Evolutionary conservation across 1,284 basidiomycete species (phyloP).

Genomic region (Veloporphyrellus conicus): DNA sequence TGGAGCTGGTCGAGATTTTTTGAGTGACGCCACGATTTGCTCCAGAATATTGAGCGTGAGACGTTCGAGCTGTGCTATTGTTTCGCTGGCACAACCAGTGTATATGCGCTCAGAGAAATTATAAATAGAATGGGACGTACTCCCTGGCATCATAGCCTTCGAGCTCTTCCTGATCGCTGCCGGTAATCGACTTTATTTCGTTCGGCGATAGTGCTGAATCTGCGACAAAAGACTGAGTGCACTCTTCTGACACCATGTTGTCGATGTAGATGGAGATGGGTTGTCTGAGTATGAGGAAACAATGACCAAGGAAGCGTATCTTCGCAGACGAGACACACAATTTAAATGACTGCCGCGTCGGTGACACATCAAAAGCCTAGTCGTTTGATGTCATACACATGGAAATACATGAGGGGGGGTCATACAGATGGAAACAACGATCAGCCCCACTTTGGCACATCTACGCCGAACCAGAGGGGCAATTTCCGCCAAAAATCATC

Average conservation of each 20-base stretch:
- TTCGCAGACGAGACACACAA: background rate
- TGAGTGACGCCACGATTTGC: slow-evolving; percentile 41
- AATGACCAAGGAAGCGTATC: background rate
- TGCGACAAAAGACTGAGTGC: background rate
- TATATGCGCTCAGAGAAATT: slow-evolving; percentile 20
- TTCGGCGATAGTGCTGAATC: background rate
- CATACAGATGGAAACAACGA: slow-evolving; percentile 7
- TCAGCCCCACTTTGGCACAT: slow-evolving; percentile 49
- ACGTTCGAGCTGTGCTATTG: slow-evolving; percentile 43
- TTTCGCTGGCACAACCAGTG: slow-evolving; percentile 21
- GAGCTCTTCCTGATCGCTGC: slow-evolving; percentile 15
- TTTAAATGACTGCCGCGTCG: too few relatives aligned
- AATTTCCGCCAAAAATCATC: slow-evolving; percentile 61
- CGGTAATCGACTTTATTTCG: background rate
- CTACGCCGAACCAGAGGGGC: slow-evolving; percentile 62
- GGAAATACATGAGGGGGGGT: slow-evolving; percentile 15
- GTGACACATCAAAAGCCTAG: background rate
- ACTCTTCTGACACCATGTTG: slow-evolving; percentile 4
- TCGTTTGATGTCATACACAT: slow-evolving; percentile 5
- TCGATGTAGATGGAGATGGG: background rate
- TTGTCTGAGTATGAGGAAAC: background rate
- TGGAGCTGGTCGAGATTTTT: slow-evolving; percentile 2
- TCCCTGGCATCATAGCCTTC: background rate
- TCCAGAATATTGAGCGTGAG: slow-evolving; percentile 51
- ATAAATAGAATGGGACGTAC: slow-evolving; percentile 7